Base-by-base conservation (phyloP, 176 grass and related monocot genomes). In the Oryza punctata region DNA sequence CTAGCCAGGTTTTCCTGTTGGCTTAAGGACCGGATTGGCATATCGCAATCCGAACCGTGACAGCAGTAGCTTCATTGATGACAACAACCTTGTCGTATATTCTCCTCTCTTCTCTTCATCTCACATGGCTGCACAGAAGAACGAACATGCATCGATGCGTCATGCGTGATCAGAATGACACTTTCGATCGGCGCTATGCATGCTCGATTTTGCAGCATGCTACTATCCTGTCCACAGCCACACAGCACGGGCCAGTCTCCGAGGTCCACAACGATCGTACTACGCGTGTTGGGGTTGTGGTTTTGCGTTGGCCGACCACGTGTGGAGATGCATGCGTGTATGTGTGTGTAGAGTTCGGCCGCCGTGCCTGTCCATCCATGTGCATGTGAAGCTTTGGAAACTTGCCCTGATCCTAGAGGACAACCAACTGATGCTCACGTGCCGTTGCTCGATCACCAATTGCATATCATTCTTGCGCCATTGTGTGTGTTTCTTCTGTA, bases 101-200 rank as follows among this genome's bases (percentile, higher is more conserved):
- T 40, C 1, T 43, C 41, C 41, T 43, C 41, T 44, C 21, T 35
- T 19, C 19, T 13, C 6, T 4, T 4, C 12, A 14, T 23, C 18
- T 38, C 32, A 63, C 75, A 78, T 41, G 18, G 49, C 24, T 76
- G 29, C n/a, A 76, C 73, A 37, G 35, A 47, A 47, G 67, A 23
- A 35, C 0, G 32, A 70, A 40, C 67, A 40, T 41, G 67, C 67
- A 24, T 41, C 3, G n/a, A 12, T 14, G 4, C 12, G 12, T 12
- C 12, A 12, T 14, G 4, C 12, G 12, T 12, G 21, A 10, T 24
- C 3, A 65, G 35, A 64, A 43, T 45, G 33, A 2, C 60, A 19
- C 59, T 78, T 65, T 77, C 74, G n/a, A n/a, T n/a, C n/a, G 54
- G 27, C 72, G 68, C 68, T 70, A 40, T 70, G 68, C 68, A 43